Percentiles rank a stretch among this genome's conserved stretches.
These are phyloP conservation scores for Spathaspora jeffriesii DNA, from an alignment of 1,139 yeast genomes.

Conservation along the genomic window DNA sequence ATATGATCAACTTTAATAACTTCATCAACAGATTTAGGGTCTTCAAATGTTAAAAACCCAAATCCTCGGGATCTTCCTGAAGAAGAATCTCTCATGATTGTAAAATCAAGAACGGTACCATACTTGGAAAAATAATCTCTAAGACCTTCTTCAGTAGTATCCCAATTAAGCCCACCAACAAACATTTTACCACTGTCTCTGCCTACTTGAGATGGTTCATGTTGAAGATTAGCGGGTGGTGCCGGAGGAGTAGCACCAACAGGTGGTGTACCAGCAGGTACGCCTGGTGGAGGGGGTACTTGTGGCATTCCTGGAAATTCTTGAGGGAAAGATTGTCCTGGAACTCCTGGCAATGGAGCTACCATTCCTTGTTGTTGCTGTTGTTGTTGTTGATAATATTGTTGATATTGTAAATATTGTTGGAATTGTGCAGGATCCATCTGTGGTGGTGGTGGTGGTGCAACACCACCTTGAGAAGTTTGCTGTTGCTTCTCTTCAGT, in stretches of 20 bases:
- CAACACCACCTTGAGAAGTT: slow-evolving; percentile 6
- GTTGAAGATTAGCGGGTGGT: slow-evolving; percentile 18
- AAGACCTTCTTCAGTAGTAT: slow-evolving; percentile 86
- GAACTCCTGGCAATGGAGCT: slow-evolving; percentile 11
- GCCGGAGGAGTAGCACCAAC: slow-evolving; percentile 12
- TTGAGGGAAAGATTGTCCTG: slow-evolving; percentile 17
- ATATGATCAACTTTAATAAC: slow-evolving; percentile 89
- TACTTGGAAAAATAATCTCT: slow-evolving; percentile 83
- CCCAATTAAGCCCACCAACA: slow-evolving; percentile 99
- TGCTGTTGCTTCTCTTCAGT: slow-evolving; percentile 2
- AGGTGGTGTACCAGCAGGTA: neutral
- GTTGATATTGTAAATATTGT: slow-evolving; percentile 10
- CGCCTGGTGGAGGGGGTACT: slow-evolving; percentile 4
- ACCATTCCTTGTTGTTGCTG: slow-evolving; percentile 17
- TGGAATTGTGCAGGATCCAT: slow-evolving; percentile 12
- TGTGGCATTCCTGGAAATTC: slow-evolving; percentile 18
- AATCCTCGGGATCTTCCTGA: slow-evolving; percentile 97
- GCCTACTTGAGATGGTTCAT: slow-evolving; percentile 39
- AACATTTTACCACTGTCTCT: slow-evolving; percentile 85
- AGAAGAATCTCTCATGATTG: slow-evolving; percentile 89
- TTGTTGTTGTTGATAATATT: slow-evolving; percentile 7
- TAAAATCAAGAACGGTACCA: slow-evolving; percentile 88
- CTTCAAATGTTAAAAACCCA: slow-evolving; percentile 90
- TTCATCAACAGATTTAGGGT: slow-evolving; percentile 79
- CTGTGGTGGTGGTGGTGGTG: slow-evolving; percentile 10